Percentiles rank a stretch among this genome's conserved stretches.
phyloP scores from a whole-genome alignment of 2,329 filamentous ascomycete species.

The Capronia epimyces region DNA sequence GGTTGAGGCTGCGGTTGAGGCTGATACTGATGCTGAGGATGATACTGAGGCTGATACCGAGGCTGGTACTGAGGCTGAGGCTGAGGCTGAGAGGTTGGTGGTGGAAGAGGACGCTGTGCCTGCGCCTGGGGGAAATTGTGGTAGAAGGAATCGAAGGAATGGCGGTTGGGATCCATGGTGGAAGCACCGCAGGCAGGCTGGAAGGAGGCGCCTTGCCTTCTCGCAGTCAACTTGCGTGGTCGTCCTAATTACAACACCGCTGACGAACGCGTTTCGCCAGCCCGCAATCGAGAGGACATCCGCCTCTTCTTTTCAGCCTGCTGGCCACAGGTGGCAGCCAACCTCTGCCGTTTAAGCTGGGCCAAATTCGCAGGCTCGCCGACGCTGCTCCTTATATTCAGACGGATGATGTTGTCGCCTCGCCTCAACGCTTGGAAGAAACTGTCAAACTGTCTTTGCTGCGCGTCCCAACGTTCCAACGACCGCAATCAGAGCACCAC shows the following conservation, averaged over 20 bases:
- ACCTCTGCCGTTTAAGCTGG: no score
- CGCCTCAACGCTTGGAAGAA: background rate
- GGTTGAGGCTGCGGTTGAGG: constrained; percentile 1
- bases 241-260: no score
- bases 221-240: background rate
- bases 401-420: background rate
- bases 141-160: constrained; percentile 9
- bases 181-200: background rate
- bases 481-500: background rate
- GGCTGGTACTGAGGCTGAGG: constrained; percentile 2
- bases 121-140: constrained; percentile 2
- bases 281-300: no score
- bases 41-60: constrained; percentile 1
- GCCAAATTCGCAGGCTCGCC: background rate
- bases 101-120: constrained; percentile 1
- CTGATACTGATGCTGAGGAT: constrained; percentile 8
- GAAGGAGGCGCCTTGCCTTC: background rate
- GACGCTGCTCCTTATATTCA: background rate
- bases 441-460: background rate
- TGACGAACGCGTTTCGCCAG: background rate
- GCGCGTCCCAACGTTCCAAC: background rate
- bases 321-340: background rate
- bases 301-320: background rate
- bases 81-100: constrained; percentile 2
- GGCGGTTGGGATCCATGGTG: constrained; percentile 19